Percentiles rank a stretch among this genome's conserved stretches.
Conservation (phyloP, 192 early-diverging fungal genomes). For the Podila minutissima region DNA sequence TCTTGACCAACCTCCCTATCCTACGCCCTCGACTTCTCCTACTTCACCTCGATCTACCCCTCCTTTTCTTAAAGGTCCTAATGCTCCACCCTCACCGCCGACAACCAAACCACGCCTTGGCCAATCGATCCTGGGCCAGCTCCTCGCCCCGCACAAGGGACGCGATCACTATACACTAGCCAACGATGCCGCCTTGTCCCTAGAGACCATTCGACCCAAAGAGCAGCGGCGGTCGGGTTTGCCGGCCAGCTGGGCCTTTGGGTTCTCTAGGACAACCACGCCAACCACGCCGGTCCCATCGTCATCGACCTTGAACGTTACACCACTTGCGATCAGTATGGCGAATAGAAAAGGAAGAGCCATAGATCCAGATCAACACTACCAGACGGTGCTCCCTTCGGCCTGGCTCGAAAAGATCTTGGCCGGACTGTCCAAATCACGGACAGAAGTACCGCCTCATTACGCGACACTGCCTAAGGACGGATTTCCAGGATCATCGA, state of each 20-base stretch:
- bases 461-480: conserved; percentile 37
- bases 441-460: conserved; percentile 12
- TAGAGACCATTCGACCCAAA: conserved; percentile 39
- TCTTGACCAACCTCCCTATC: conserved; percentile 28
- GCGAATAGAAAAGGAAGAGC: too few species aligned
- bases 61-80: not conserved
- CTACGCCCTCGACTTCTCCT: conserved; percentile 37
- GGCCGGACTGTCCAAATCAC: conserved; percentile 16
- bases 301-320: not conserved
- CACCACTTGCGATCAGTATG: too few species aligned
- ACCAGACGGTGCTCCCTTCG: conserved; percentile 22
- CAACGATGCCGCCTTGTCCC: conserved; percentile 21
- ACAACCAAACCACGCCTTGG: conserved; percentile 19
- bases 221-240: conserved; percentile 41
- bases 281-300: not conserved
- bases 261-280: conserved; percentile 15
- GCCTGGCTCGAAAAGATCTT: conserved; percentile 41
- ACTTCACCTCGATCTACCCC: conserved; percentile 6
- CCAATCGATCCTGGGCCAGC: conserved; percentile 37
- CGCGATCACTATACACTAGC: conserved; percentile 17
- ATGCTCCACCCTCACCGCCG: not conserved
- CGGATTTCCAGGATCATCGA: conserved; percentile 5
- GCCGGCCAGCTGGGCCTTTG: conserved; percentile 19
- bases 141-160: conserved; percentile 35
- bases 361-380: conserved; percentile 6